phyloP scores from a whole-genome alignment of 768 basidiomycete species.

The Vishniacozyma victoriae region DNA sequence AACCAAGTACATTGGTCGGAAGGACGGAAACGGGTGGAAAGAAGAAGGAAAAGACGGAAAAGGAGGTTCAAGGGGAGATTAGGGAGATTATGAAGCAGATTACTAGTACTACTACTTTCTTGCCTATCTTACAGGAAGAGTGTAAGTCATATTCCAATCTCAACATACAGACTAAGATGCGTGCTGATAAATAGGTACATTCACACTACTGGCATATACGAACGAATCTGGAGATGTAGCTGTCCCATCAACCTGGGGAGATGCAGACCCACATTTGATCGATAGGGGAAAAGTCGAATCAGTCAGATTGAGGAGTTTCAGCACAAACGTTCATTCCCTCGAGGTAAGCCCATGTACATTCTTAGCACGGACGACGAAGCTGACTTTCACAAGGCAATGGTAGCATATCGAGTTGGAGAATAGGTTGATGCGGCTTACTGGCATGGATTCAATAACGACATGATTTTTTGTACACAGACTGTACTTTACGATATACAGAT shows the following conservation, averaged over 20 bases:
- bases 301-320: constrained; percentile 89
- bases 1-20: constrained; percentile 31
- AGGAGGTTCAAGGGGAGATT: constrained; percentile 93
- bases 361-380: not conserved
- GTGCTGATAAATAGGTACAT: constrained; percentile 55
- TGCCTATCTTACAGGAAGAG: constrained; percentile 84
- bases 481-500: too few relatives aligned
- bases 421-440: too few relatives aligned
- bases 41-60: constrained; percentile 49
- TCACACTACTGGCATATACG: constrained; percentile 96
- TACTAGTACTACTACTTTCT: constrained; percentile 90
- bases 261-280: constrained; percentile 85
- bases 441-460: too few relatives aligned
- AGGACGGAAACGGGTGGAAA: constrained; percentile 50
- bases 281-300: constrained; percentile 71
- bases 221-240: constrained; percentile 70
- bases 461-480: too few relatives aligned
- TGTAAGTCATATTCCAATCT: constrained; percentile 42
- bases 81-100: constrained; percentile 97
- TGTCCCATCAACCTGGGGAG: constrained; percentile 92
- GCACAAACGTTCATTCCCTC: constrained; percentile 94
- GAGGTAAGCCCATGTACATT: constrained; percentile 22
- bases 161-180: not conserved
- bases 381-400: constrained; percentile 74
- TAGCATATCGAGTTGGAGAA: constrained; percentile 89